Evolutionary conservation across 345 rosid genomes (phyloP).

Genomic region (Turritis glabra): DNA sequence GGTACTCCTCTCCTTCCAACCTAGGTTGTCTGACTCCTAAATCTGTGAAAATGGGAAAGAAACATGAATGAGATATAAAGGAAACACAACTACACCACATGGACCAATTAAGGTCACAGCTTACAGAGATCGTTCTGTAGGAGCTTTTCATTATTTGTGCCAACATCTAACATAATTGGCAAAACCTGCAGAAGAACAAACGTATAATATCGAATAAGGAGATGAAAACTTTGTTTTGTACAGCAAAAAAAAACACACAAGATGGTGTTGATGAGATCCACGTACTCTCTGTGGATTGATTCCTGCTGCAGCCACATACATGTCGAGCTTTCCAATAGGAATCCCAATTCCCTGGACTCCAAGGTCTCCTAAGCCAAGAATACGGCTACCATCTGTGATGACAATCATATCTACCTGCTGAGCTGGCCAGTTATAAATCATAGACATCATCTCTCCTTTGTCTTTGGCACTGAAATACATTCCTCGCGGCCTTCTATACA

Average conservation of each 20-base stretch:
- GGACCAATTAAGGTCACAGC: slow-evolving; percentile 35
- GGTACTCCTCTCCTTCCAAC: slow-evolving; percentile 93
- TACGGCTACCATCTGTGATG: slow-evolving; percentile 92
- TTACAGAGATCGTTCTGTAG: slow-evolving; percentile 88
- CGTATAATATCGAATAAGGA: slow-evolving; percentile 10
- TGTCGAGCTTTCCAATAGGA: slow-evolving; percentile 97
- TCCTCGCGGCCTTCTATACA: slow-evolving; percentile 96
- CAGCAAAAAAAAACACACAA: background rate
- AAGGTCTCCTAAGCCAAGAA: slow-evolving; percentile 97
- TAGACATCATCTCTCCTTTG: slow-evolving; percentile 99
- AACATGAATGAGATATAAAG: background rate
- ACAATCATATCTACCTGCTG: slow-evolving; percentile 98
- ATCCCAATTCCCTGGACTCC: slow-evolving; percentile 99
- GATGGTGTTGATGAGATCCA: background rate
- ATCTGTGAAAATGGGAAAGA: slow-evolving; percentile 53
- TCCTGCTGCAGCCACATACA: slow-evolving; percentile 98
- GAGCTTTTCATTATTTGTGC: slow-evolving; percentile 88
- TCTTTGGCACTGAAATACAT: slow-evolving; percentile 99
- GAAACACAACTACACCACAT: slow-evolving; percentile 25
- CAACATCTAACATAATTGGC: slow-evolving; percentile 95
- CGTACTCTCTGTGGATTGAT: slow-evolving; percentile 93
- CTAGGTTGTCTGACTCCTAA: slow-evolving; percentile 89
- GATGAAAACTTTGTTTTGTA: background rate
- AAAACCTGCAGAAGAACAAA: slow-evolving; percentile 58
- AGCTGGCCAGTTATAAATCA: slow-evolving; percentile 98